These are phyloP conservation scores for Suhomyces kunorum DNA, from an alignment of 1,139 yeast species.

Conservation along the genomic window DNA sequence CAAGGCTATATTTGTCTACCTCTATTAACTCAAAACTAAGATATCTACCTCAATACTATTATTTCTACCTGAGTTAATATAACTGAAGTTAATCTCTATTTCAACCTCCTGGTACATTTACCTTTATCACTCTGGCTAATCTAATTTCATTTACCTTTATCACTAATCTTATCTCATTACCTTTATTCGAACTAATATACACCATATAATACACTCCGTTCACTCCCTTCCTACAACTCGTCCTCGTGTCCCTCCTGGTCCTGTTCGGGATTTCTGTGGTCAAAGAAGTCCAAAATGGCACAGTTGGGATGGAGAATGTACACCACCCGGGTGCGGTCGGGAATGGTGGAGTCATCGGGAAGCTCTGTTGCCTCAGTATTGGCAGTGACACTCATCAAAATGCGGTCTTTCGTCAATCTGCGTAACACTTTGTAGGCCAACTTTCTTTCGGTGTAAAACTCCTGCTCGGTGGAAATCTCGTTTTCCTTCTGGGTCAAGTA, in stretches of 20 bases:
- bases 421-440: slow-evolving; percentile 79
- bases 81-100: too few relatives aligned
- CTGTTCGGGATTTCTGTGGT: slow-evolving; percentile 21
- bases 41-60: too few relatives aligned
- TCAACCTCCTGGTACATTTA: too few relatives aligned
- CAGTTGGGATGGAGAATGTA: slow-evolving; percentile 92
- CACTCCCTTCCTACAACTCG: not conserved
- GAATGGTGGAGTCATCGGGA: slow-evolving; percentile 8
- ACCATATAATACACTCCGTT: slow-evolving; percentile 4
- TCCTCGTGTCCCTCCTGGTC: slow-evolving; percentile 7
- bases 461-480: slow-evolving; percentile 67
- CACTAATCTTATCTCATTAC: too few relatives aligned
- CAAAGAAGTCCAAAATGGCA: slow-evolving; percentile 65
- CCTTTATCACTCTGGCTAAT: too few relatives aligned
- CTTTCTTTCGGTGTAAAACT: slow-evolving; percentile 68
- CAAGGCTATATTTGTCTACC: too few relatives aligned
- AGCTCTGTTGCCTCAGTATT: slow-evolving; percentile 10
- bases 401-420: slow-evolving; percentile 81
- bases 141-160: too few relatives aligned
- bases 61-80: too few relatives aligned
- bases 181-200: slow-evolving; percentile 5
- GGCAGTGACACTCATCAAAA: slow-evolving; percentile 69
- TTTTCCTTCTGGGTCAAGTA: slow-evolving; percentile 77
- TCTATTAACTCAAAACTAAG: too few relatives aligned
- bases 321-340: slow-evolving; percentile 30